Evolutionary conservation across 2,329 filamentous ascomycete genomes (phyloP).

Genomic region (Aspergillus nomiae): DNA sequence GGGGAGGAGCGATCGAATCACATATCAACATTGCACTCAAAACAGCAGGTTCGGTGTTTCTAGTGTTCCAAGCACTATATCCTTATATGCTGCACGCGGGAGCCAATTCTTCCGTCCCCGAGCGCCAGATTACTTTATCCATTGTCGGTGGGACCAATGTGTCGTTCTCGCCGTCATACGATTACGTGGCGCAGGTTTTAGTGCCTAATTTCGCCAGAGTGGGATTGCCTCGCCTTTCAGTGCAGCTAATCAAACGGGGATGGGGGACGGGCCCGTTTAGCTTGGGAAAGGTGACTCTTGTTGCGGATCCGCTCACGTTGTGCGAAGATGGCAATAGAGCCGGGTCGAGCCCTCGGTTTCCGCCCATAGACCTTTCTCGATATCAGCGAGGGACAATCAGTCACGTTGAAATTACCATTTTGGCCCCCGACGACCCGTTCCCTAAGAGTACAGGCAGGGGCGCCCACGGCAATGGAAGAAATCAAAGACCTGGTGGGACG

Average conservation of each 20-base stretch:
- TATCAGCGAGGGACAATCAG: slow-evolving; percentile 34
- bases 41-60: slow-evolving; percentile 56
- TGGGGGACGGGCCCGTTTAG: slow-evolving; percentile 52
- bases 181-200: slow-evolving; percentile 60
- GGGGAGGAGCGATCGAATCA: slow-evolving; percentile 21
- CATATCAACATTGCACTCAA: slow-evolving; percentile 47
- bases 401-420: slow-evolving; percentile 40
- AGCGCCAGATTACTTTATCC: slow-evolving; percentile 38
- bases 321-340: not conserved
- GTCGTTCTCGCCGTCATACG: slow-evolving; percentile 55
- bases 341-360: slow-evolving; percentile 25
- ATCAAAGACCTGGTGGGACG: not conserved
- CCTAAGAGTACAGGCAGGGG: not conserved
- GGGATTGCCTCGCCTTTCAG: slow-evolving; percentile 51
- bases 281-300: slow-evolving; percentile 54
- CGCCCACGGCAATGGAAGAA: not conserved
- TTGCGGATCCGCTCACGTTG: slow-evolving; percentile 45
- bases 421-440: slow-evolving; percentile 35
- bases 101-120: slow-evolving; percentile 7
- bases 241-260: slow-evolving; percentile 51
- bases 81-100: slow-evolving; percentile 57
- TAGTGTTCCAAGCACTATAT: slow-evolving; percentile 62
- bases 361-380: slow-evolving; percentile 33
- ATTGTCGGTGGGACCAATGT: slow-evolving; percentile 63
- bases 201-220: slow-evolving; percentile 55